Evolutionary conservation across 139 green algal genomes (phyloP).

Genomic region (Volvox reticuliferus): DNA sequence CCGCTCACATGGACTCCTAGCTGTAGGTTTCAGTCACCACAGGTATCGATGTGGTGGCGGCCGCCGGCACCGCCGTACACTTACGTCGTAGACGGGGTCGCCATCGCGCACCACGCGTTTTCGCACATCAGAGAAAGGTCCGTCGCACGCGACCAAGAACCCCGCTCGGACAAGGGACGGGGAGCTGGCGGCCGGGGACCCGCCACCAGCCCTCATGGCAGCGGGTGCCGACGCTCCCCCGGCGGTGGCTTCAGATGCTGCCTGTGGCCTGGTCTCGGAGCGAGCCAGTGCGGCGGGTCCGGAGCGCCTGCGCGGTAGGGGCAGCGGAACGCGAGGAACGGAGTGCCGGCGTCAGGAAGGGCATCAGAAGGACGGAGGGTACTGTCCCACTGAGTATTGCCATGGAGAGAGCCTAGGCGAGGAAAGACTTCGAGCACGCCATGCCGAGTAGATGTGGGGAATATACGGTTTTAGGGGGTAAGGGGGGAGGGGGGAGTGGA

Average conservation of each 20-base stretch:
- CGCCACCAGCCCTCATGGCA: not conserved
- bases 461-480: no score
- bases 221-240: not conserved
- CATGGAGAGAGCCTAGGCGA: no score
- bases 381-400: no score
- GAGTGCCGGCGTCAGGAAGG: no score
- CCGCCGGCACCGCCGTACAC: not conserved
- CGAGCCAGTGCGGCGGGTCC: not conserved
- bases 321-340: not conserved
- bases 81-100: constrained; percentile 52
- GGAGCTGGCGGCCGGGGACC: not conserved
- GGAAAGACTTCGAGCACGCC: no score
- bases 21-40: no score
- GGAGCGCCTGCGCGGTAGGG: not conserved
- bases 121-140: constrained; percentile 44
- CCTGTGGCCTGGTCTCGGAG: not conserved
- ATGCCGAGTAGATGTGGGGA: no score
- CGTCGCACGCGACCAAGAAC: constrained; percentile 50
- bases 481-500: no score
- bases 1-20: no score
- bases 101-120: constrained; percentile 45
- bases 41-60: not conserved
- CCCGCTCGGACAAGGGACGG: not conserved
- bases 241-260: not conserved
- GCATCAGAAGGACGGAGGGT: no score